Conservation (phyloP, 176 grass and related monocot species). For the Cenchrus fungigraminus region DNA sequence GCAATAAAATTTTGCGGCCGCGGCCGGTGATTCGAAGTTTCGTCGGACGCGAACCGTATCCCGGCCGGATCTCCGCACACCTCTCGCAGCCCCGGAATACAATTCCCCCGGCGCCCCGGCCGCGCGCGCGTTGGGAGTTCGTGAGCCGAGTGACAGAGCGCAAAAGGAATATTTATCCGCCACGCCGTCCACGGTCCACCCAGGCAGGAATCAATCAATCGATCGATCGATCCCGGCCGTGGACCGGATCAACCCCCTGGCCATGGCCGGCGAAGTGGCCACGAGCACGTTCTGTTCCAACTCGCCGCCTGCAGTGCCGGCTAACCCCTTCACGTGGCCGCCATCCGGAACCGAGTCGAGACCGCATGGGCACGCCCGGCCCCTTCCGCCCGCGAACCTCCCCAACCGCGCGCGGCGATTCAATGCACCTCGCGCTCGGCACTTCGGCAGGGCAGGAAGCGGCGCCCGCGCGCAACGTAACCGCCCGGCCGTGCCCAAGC, state of each 20-base stretch:
- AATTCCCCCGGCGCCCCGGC: background rate
- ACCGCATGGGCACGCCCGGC: background rate
- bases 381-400: background rate
- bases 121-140: background rate
- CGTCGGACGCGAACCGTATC: slow-evolving; percentile 38
- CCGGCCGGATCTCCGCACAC: slow-evolving; percentile 14
- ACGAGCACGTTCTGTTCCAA: slow-evolving; percentile 23
- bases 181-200: background rate
- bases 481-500: slow-evolving; percentile 5
- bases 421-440: slow-evolving; percentile 27
- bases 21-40: slow-evolving; percentile 50
- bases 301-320: slow-evolving; percentile 11
- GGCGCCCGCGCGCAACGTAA: slow-evolving; percentile 2
- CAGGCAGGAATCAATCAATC: background rate
- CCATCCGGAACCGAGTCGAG: slow-evolving; percentile 32
- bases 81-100: background rate
- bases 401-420: slow-evolving; percentile 33
- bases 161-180: slow-evolving; percentile 31
- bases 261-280: too few relatives aligned
- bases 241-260: slow-evolving; percentile 19
- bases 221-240: background rate
- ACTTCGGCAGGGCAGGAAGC: background rate
- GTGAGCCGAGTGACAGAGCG: background rate
- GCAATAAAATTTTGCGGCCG: slow-evolving; percentile 8
- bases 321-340: slow-evolving; percentile 27